Percentiles rank a stretch among this genome's conserved stretches.
These are phyloP conservation scores for Aspergillus pseudotamarii DNA, from an alignment of 2,329 filamentous ascomycete genomes.

Conservation along the genomic window DNA sequence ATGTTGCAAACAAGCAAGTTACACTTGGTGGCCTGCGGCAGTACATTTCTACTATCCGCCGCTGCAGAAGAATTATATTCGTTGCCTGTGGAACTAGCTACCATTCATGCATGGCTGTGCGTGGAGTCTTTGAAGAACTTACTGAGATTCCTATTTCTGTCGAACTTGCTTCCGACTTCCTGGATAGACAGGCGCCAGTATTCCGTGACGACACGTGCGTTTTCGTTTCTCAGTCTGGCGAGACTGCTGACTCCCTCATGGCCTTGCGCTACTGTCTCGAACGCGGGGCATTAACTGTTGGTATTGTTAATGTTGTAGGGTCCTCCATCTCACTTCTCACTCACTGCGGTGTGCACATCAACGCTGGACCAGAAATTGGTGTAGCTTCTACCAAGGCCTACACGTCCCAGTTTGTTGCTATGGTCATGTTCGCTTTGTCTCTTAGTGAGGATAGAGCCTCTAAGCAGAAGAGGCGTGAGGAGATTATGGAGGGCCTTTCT, in stretches of 20 bases:
- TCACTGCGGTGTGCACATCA: slow-evolving; percentile 99
- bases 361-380: slow-evolving; percentile 97
- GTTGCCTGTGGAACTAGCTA: slow-evolving; percentile 98
- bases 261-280: slow-evolving; percentile 97
- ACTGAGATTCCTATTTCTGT: slow-evolving; percentile 97
- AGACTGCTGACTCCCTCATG: slow-evolving; percentile 97
- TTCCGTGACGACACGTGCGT: slow-evolving; percentile 99
- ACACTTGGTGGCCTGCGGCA: slow-evolving; percentile 94
- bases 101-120: slow-evolving; percentile 99
- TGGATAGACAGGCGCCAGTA: slow-evolving; percentile 92
- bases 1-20: slow-evolving; percentile 89
- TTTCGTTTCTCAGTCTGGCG: slow-evolving; percentile 97
- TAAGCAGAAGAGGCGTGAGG: slow-evolving; percentile 86
- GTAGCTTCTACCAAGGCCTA: slow-evolving; percentile 99
- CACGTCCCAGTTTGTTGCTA: slow-evolving; percentile 98
- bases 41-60: slow-evolving; percentile 94
- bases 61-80: slow-evolving; percentile 97
- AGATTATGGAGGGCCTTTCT: slow-evolving; percentile 92
- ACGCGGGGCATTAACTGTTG: slow-evolving; percentile 93
- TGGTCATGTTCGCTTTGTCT: slow-evolving; percentile 99
- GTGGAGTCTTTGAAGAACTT: slow-evolving; percentile 95
- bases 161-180: slow-evolving; percentile 95
- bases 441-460: slow-evolving; percentile 95
- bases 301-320: slow-evolving; percentile 97
- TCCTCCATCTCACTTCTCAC: slow-evolving; percentile 98